Conservation (phyloP, 1,284 basidiomycete species). For the Microbotryum saponariae region DNA sequence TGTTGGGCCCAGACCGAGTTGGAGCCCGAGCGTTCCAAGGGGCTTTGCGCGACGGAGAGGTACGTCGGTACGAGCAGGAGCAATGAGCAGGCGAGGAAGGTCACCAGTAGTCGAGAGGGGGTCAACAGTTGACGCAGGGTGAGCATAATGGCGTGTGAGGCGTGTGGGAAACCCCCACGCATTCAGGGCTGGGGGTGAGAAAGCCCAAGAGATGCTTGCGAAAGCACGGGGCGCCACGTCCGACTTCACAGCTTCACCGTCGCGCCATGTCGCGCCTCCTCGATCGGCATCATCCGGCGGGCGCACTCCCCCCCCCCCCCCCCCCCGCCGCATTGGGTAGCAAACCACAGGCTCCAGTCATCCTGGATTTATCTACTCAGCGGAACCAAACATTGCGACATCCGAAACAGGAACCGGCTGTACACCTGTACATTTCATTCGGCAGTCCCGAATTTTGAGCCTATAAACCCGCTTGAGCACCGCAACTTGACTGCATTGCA, state of each 20-base stretch:
- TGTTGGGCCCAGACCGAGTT: constrained; percentile 22
- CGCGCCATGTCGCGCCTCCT: background rate
- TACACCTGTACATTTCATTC: too few relatives aligned
- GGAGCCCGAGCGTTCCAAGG: constrained; percentile 22
- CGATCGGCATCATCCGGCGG: background rate
- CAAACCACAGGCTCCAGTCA: too few relatives aligned
- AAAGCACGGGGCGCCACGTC: too few relatives aligned
- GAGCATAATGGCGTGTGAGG: background rate
- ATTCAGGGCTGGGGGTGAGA: background rate
- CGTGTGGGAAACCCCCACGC: background rate
- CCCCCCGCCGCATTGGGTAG: too few relatives aligned
- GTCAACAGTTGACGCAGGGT: background rate
- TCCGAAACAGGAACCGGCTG: too few relatives aligned
- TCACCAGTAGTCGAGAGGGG: constrained; percentile 9
- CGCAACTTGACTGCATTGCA: too few relatives aligned
- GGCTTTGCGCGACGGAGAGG: constrained; percentile 14
- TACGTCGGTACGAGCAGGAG: constrained; percentile 28
- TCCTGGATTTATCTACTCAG: too few relatives aligned
- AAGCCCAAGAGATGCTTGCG: background rate
- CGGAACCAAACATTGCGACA: too few relatives aligned
- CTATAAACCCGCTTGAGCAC: too few relatives aligned
- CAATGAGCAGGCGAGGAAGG: constrained; percentile 12
- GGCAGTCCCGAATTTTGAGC: too few relatives aligned
- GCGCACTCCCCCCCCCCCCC: too few relatives aligned
- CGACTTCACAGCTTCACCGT: too few relatives aligned